Percentiles rank a stretch among this genome's conserved stretches.
Conservation (phyloP, 2,329 filamentous ascomycete species). For the Microsporum canis region DNA sequence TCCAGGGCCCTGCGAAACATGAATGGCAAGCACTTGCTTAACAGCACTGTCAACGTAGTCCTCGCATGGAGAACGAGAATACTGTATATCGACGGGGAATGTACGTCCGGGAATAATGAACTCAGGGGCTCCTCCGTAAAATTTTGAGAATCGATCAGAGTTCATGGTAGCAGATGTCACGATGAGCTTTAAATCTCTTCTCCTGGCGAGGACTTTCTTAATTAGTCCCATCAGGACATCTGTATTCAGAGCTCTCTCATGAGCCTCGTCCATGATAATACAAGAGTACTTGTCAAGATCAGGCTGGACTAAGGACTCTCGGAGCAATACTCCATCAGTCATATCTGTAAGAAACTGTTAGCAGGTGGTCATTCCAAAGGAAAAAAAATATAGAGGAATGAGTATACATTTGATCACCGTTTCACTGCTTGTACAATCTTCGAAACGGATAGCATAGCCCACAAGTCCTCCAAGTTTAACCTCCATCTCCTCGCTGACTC, state of each 20-base stretch:
- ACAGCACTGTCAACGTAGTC: conserved; percentile 97
- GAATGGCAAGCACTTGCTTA: conserved; percentile 88
- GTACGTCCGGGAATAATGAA: conserved; percentile 93
- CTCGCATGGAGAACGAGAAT: conserved; percentile 85
- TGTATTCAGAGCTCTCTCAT: conserved; percentile 91
- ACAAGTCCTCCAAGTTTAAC: conserved; percentile 77
- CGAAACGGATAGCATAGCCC: conserved; percentile 95
- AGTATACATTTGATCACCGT: conserved; percentile 74
- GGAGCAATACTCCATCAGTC: conserved; percentile 89
- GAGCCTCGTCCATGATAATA: conserved; percentile 99
- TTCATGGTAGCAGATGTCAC: conserved; percentile 99
- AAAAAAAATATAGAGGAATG: not conserved
- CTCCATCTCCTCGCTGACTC: conserved; percentile 97
- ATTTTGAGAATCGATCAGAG: conserved; percentile 85
- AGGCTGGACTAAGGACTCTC: conserved; percentile 84
- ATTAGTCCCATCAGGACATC: conserved; percentile 96
- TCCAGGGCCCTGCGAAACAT: conserved; percentile 83
- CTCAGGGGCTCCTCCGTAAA: conserved; percentile 91
- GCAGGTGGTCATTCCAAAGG: not conserved
- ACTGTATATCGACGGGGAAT: conserved; percentile 95
- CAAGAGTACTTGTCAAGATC: conserved; percentile 95
- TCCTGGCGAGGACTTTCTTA: conserved; percentile 85
- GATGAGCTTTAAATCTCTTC: conserved; percentile 87
- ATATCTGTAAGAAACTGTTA: conserved; percentile 49
- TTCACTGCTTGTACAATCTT: conserved; percentile 92